phyloP scores from a whole-genome alignment of 148 eudicot genomes.

The Diospyros lotus region DNA sequence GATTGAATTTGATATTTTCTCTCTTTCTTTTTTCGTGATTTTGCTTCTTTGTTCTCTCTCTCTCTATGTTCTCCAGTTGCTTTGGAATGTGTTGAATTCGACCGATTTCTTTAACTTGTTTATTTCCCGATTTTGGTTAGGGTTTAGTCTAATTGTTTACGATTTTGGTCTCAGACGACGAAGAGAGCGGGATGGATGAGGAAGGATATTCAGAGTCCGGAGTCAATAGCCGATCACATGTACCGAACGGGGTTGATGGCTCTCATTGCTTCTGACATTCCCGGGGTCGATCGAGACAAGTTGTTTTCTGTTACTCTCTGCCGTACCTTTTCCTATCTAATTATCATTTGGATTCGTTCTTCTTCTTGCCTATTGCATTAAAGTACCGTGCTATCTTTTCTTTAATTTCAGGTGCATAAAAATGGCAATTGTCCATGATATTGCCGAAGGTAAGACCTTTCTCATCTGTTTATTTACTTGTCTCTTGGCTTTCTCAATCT shows the following conservation, averaged over 20 bases:
- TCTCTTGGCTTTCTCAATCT: background rate
- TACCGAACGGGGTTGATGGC: conserved; percentile 96
- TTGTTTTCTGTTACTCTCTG: conserved; percentile 23
- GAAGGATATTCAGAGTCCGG: conserved; percentile 63
- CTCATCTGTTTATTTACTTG: background rate
- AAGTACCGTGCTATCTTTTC: background rate
- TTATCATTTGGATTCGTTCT: background rate
- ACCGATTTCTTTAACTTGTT: background rate
- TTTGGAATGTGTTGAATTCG: too few species aligned
- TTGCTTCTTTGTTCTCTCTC: too few species aligned
- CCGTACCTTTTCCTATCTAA: background rate
- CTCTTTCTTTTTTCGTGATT: too few species aligned
- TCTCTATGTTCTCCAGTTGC: too few species aligned
- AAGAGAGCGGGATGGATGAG: conserved; percentile 92
- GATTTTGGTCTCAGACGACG: conserved; percentile 45
- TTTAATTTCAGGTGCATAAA: conserved; percentile 66
- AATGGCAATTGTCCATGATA: conserved; percentile 95
- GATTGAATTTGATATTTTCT: too few species aligned
- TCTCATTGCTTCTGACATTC: conserved; percentile 69
- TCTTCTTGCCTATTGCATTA: too few species aligned
- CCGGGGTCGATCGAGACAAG: conserved; percentile 91
- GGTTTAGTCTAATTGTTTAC: background rate
- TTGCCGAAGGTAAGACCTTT: conserved; percentile 72
- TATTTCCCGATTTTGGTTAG: background rate
- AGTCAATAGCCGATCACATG: conserved; percentile 95